Conservation (phyloP, 2,329 filamentous ascomycete species). For the Lachnellula arida region DNA sequence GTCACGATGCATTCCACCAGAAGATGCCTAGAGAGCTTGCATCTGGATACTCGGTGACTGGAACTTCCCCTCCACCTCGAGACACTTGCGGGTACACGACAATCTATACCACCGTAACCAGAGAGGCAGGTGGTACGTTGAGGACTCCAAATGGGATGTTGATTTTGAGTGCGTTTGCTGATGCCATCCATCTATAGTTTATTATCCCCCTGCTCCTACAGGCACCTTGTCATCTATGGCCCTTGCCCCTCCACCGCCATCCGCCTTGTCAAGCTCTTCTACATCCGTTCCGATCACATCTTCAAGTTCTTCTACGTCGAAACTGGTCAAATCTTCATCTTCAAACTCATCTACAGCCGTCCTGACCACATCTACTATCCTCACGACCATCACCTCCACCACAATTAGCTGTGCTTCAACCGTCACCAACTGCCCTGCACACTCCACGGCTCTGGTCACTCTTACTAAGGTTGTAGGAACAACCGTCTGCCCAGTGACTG, state of each 20-base stretch:
- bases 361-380: constrained; percentile 41
- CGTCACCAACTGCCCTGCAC: constrained; percentile 45
- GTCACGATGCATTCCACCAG: constrained; percentile 54
- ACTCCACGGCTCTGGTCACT: constrained; percentile 15
- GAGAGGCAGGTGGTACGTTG: constrained; percentile 58
- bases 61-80: constrained; percentile 9
- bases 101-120: constrained; percentile 66
- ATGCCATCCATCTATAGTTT: constrained; percentile 14
- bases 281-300: background rate
- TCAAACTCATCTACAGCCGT: background rate
- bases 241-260: constrained; percentile 24
- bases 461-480: constrained; percentile 15
- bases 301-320: constrained; percentile 6
- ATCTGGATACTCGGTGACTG: constrained; percentile 12
- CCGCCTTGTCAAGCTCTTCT: background rate
- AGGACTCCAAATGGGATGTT: constrained; percentile 16
- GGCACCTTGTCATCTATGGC: constrained; percentile 13
- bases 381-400: constrained; percentile 45
- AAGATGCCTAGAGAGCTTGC: constrained; percentile 35
- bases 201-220: constrained; percentile 22
- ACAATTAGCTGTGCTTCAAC: constrained; percentile 45
- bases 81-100: constrained; percentile 66
- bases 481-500: constrained; percentile 28
- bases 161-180: constrained; percentile 2
- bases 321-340: constrained; percentile 13